Evolutionary conservation across 495 filamentous ascomycete genomes (phyloP).

Genomic region (Lasiosphaeriaceae sp.): DNA sequence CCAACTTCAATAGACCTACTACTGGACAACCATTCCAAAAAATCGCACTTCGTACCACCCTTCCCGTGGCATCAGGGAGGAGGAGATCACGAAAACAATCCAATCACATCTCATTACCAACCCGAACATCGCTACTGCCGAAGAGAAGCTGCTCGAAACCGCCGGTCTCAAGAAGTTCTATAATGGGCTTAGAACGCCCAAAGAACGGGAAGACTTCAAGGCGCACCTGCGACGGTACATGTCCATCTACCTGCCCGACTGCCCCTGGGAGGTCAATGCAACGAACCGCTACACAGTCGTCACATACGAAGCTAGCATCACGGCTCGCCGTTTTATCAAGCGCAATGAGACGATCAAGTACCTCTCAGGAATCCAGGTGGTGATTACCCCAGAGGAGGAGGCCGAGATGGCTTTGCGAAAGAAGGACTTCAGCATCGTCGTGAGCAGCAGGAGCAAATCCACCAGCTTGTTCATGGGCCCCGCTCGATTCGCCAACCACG

Average conservation of each 20-base stretch:
- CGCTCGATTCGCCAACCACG: slow-evolving; percentile 94
- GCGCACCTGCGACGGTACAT: slow-evolving; percentile 87
- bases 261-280: slow-evolving; percentile 87
- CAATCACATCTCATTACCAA: slow-evolving; percentile 70
- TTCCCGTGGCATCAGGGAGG: slow-evolving; percentile 74
- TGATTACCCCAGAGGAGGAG: slow-evolving; percentile 88
- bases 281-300: slow-evolving; percentile 95
- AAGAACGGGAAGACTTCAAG: slow-evolving; percentile 83
- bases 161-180: slow-evolving; percentile 69
- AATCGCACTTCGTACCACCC: slow-evolving; percentile 84
- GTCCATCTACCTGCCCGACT: slow-evolving; percentile 87
- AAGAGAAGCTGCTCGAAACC: slow-evolving; percentile 66
- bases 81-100: slow-evolving; percentile 74
- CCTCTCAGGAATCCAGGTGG: slow-evolving; percentile 80
- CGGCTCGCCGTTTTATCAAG: slow-evolving; percentile 72
- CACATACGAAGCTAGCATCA: slow-evolving; percentile 80
- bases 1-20: slow-evolving; percentile 64
- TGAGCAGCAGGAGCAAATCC: slow-evolving; percentile 83
- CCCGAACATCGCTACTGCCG: slow-evolving; percentile 65
- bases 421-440: slow-evolving; percentile 94
- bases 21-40: slow-evolving; percentile 94
- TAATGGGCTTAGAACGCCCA: slow-evolving; percentile 60
- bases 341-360: slow-evolving; percentile 86
- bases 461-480: slow-evolving; percentile 90
- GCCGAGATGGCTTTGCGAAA: slow-evolving; percentile 68